Conservation (phyloP, 495 filamentous ascomycete genomes). For the Jackrogersella multiformis region DNA sequence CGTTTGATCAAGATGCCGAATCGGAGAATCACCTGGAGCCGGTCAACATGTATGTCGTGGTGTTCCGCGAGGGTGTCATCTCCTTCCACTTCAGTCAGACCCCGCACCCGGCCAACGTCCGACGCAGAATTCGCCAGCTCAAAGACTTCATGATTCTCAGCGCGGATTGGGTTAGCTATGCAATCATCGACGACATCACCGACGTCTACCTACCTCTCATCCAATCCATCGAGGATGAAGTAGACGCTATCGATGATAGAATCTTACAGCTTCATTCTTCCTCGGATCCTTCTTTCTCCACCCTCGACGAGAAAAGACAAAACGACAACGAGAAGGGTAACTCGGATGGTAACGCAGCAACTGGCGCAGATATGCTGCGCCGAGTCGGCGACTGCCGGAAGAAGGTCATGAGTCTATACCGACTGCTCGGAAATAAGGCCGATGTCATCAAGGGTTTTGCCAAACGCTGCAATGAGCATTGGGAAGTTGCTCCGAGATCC, state of each 20-base stretch:
- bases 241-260: constrained; percentile 85
- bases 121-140: constrained; percentile 89
- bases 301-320: constrained; percentile 39
- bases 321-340: constrained; percentile 56
- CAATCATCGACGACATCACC: constrained; percentile 97
- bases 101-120: constrained; percentile 94
- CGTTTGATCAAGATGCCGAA: constrained; percentile 91
- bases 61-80: constrained; percentile 93
- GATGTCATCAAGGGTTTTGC: constrained; percentile 99
- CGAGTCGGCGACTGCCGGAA: constrained; percentile 93
- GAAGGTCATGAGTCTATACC: constrained; percentile 94
- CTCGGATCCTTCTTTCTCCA: constrained; percentile 47
- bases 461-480: constrained; percentile 98
- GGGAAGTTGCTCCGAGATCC: constrained; percentile 92
- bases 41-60: constrained; percentile 96
- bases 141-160: constrained; percentile 92
- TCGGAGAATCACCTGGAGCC: constrained; percentile 91
- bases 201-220: constrained; percentile 94
- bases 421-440: constrained; percentile 94
- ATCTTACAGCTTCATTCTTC: constrained; percentile 79
- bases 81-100: constrained; percentile 96
- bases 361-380: constrained; percentile 83
- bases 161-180: constrained; percentile 98
- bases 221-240: constrained; percentile 86
- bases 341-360: constrained; percentile 61